phyloP scores from a whole-genome alignment of 2,329 filamentous ascomycete species.

The Arthroderma sp. region DNA sequence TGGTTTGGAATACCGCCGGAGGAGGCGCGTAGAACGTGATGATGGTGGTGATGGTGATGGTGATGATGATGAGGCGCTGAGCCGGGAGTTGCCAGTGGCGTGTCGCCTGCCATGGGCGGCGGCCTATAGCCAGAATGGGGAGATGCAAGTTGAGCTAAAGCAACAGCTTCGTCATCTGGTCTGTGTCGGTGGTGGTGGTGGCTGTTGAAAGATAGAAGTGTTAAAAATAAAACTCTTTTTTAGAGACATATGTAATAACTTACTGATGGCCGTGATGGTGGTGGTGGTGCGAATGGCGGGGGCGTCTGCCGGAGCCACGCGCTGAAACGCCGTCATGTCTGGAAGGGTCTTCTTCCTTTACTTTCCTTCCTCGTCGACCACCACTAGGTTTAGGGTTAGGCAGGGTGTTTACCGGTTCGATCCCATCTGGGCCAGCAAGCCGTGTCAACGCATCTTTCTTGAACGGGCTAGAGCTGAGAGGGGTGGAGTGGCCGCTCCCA shows the following conservation, averaged over 20 bases:
- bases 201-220: slow-evolving; percentile 13
- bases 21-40: slow-evolving; percentile 18
- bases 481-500: slow-evolving; percentile 41
- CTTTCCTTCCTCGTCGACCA: slow-evolving; percentile 50
- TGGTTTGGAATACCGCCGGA: slow-evolving; percentile 10
- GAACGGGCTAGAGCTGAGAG: slow-evolving; percentile 39
- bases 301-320: slow-evolving; percentile 53
- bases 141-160: slow-evolving; percentile 11
- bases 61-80: slow-evolving; percentile 28
- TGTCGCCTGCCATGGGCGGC: slow-evolving; percentile 1
- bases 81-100: background rate
- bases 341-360: slow-evolving; percentile 57
- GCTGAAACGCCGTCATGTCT: slow-evolving; percentile 41
- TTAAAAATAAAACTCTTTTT: background rate
- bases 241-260: slow-evolving; percentile 14
- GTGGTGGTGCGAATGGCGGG: slow-evolving; percentile 39
- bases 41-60: slow-evolving; percentile 34
- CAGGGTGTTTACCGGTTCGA: background rate
- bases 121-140: slow-evolving; percentile 13
- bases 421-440: slow-evolving; percentile 1
- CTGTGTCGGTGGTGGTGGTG: slow-evolving; percentile 45
- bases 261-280: slow-evolving; percentile 50
- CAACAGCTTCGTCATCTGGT: slow-evolving; percentile 34
- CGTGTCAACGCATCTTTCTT: slow-evolving; percentile 32
- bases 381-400: slow-evolving; percentile 22